These are phyloP conservation scores for Atalantia buxifolia DNA, from an alignment of 345 rosid species.

Conservation along the genomic window DNA sequence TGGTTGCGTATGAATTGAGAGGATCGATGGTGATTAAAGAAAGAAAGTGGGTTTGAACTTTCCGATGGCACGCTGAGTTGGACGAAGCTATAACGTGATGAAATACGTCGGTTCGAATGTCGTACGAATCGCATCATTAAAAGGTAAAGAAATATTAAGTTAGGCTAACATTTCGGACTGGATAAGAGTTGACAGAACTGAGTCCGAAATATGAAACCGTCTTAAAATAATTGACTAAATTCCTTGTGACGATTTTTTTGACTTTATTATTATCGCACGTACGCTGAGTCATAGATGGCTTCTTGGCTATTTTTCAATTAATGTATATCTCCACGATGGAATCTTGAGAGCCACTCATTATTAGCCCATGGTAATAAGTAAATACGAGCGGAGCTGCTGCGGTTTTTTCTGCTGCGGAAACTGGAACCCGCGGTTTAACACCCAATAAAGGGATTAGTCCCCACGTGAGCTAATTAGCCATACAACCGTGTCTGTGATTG, in stretches of 20 bases:
- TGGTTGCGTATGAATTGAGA: not conserved
- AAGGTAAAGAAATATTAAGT: too few species aligned
- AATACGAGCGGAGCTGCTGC: too few species aligned
- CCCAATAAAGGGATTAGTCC: too few species aligned
- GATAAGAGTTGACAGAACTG: not conserved
- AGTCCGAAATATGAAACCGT: not conserved
- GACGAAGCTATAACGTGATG: not conserved
- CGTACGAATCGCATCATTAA: not conserved
- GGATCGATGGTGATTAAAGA: not conserved
- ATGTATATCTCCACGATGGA: not conserved
- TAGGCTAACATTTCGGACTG: not conserved
- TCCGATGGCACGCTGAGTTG: slow-evolving; percentile 13
- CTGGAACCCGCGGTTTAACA: too few species aligned
- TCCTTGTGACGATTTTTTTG: not conserved
- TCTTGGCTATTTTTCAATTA: not conserved
- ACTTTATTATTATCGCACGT: not conserved
- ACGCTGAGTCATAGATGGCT: not conserved
- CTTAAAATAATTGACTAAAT: not conserved
- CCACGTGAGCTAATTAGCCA: too few species aligned
- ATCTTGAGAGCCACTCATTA: not conserved
- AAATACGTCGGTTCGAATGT: not conserved
- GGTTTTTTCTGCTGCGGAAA: too few species aligned
- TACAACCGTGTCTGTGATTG: too few species aligned
- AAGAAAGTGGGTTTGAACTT: not conserved
- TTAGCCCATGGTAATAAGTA: not conserved